phyloP scores from a whole-genome alignment of 108 stramenopile species.

The Skeletonema costatum region DNA sequence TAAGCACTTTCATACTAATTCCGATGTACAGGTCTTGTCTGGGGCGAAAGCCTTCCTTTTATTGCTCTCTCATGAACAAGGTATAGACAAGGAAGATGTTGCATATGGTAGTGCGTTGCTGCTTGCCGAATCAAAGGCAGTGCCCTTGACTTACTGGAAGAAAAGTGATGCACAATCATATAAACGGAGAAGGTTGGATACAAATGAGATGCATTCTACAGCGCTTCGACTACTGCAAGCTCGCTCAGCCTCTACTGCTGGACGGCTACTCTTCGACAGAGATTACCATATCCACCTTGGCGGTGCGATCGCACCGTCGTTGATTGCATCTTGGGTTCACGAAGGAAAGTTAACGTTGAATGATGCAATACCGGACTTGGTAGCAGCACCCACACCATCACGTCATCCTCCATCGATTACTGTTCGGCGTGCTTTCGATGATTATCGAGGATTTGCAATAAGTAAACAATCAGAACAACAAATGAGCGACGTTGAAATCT shows the following conservation, averaged over 20 bases:
- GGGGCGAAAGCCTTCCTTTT: too few relatives aligned
- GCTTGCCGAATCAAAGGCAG: too few relatives aligned
- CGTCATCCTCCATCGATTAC: constrained; percentile 11
- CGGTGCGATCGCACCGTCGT: constrained; percentile 13
- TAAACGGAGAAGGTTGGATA: too few relatives aligned
- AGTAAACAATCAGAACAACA: neutral
- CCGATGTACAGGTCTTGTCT: too few relatives aligned
- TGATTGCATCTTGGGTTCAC: constrained; percentile 12
- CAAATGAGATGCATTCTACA: neutral
- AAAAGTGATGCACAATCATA: too few relatives aligned
- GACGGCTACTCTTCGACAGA: constrained; percentile 18
- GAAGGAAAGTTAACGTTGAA: constrained; percentile 6
- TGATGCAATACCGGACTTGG: constrained; percentile 28
- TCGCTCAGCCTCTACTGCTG: neutral
- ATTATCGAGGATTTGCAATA: constrained; percentile 8
- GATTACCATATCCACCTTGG: constrained; percentile 38
- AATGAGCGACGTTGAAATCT: neutral
- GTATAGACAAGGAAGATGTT: too few relatives aligned
- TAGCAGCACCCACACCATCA: constrained; percentile 10
- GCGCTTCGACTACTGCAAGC: neutral
- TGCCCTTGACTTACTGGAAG: too few relatives aligned
- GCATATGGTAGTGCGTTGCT: too few relatives aligned
- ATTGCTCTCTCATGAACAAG: too few relatives aligned
- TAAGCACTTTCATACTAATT: too few relatives aligned
- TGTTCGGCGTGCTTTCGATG: constrained; percentile 12